Base-by-base conservation (phyloP, 1,284 basidiomycete species). In the Cryptococcus maquisensis region DNA sequence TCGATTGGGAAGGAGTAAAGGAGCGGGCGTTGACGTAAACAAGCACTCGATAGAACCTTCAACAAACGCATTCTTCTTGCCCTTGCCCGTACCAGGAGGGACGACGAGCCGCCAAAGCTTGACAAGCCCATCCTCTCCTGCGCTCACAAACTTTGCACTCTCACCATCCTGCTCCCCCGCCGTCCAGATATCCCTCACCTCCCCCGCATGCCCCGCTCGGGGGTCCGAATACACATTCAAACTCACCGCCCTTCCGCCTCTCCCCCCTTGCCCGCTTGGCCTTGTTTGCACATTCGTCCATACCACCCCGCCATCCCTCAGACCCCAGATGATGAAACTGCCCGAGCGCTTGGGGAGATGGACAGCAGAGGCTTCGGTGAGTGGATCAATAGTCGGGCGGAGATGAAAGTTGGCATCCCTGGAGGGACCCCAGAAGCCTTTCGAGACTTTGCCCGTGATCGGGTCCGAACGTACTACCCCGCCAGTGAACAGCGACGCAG, bases 391-490 rank as follows among this genome's bases (percentile, higher is more conserved):
- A 49, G 68, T 66, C 1, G 72, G 69, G 6, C 69, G 67, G 16
- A 73, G 59, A 32, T 71, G 69, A 47, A 72, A 65, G 55, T 73
- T 71, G 42, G 72, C 69, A 61, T 73, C 68, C 46, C 65, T 54
- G 0, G 66, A 67, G 4, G 74, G 72, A 26, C 72, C 73, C 67
- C 73, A 73, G 54, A 68, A 74, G 0, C 74, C 74, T 47, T 74
- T 74, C 4, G 71, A 66, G 2, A 71, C 66, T 47, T 74, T 74
- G 3, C 72, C 74, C 12, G 56, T 67, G 43, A 75, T 57, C 1
- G 74, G 73, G 46, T 76, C 74, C 37, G 70, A 71, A 36, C 67
- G 57, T 28, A 75, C 67, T 5, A 73, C 61, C 0, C 65, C 69
- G 2, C 70, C 70, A 12, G 62, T 55, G 24, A 65, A 65, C 42